Conservation (phyloP, 139 green algal species). For the Nannochloris sp. region DNA sequence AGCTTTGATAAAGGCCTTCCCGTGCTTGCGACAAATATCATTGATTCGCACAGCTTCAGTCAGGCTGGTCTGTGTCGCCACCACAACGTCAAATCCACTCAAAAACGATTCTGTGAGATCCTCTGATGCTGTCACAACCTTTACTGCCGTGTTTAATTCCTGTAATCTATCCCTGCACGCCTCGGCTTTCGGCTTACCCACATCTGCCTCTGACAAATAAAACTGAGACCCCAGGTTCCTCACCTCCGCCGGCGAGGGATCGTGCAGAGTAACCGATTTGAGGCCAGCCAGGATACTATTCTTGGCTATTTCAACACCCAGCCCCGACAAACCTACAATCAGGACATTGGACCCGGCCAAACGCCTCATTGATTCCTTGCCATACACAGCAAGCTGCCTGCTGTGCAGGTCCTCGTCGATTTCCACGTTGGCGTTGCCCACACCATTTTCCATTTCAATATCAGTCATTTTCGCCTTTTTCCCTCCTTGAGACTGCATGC, state of each 20-base stretch:
- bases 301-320: constrained; percentile 94
- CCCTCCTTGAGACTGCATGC: constrained; percentile 2
- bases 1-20: constrained; percentile 75
- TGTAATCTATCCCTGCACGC: constrained; percentile 80
- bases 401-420: constrained; percentile 98
- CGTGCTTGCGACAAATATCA: constrained; percentile 63
- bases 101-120: constrained; percentile 61
- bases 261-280: constrained; percentile 81
- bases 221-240: constrained; percentile 86
- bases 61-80: constrained; percentile 56
- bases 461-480: constrained; percentile 24
- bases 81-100: constrained; percentile 77
- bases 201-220: constrained; percentile 81
- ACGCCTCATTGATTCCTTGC: constrained; percentile 82
- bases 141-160: constrained; percentile 90
- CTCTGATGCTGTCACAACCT: constrained; percentile 43
- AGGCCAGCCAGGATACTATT: constrained; percentile 97
- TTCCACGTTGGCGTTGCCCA: constrained; percentile 11
- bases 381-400: constrained; percentile 94
- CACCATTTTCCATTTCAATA: constrained; percentile 18
- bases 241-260: constrained; percentile 41
- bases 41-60: constrained; percentile 64
- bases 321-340: constrained; percentile 71
- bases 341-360: constrained; percentile 78
- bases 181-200: constrained; percentile 81